phyloP scores from a whole-genome alignment of 2,329 filamentous ascomycete genomes.

The Penicillium psychrosexuale region DNA sequence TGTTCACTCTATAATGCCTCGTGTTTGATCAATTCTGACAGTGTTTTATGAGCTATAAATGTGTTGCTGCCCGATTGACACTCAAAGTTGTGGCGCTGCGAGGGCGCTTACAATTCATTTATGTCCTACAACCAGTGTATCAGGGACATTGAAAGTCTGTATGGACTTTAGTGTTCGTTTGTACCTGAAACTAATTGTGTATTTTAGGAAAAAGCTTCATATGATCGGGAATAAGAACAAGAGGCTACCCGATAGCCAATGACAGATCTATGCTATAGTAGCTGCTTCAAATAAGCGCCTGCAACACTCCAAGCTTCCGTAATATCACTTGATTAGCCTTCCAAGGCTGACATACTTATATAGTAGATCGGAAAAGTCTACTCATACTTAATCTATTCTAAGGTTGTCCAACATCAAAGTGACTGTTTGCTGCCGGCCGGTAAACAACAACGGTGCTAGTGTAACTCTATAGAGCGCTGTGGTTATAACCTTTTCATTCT shows the following conservation, averaged over 20 bases:
- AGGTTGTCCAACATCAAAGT: neutral
- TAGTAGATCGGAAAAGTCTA: no score
- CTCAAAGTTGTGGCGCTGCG: conserved; percentile 6
- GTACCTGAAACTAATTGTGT: neutral
- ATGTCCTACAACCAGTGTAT: conserved; percentile 17
- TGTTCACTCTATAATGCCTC: neutral
- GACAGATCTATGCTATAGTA: neutral
- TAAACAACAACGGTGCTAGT: conserved; percentile 4
- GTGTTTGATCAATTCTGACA: neutral
- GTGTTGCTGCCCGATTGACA: neutral
- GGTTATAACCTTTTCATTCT: conserved; percentile 5
- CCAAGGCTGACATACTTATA: neutral
- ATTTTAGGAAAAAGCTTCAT: neutral
- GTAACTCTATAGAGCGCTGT: conserved; percentile 7
- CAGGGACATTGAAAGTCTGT: conserved; percentile 2
- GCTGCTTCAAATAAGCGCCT: conserved; percentile 1
- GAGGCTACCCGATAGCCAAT: conserved; percentile 3
- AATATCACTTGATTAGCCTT: neutral
- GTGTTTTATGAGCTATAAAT: neutral
- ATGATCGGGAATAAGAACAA: neutral
- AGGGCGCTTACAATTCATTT: conserved; percentile 22
- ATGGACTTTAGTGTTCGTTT: neutral
- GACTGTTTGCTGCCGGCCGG: conserved; percentile 6
- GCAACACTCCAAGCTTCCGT: neutral
- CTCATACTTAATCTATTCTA: neutral